Conservation (phyloP, 345 rosid genomes). For the Microcos paniculata region DNA sequence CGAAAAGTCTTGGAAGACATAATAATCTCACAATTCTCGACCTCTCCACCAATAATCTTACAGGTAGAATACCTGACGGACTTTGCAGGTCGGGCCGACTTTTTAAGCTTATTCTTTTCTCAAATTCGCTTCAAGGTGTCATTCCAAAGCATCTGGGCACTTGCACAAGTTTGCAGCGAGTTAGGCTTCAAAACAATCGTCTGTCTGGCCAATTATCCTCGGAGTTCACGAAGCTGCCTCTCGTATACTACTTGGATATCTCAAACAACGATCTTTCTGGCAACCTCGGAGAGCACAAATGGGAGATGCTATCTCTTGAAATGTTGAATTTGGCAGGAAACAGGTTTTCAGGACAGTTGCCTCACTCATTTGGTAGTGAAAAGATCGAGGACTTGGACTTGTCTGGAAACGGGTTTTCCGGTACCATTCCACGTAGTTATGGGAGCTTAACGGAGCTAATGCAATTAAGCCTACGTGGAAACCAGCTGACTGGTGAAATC, state of each 20-base stretch:
- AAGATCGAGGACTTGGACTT: slow-evolving; percentile 63
- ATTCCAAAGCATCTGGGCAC: slow-evolving; percentile 52
- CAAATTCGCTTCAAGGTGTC: slow-evolving; percentile 58
- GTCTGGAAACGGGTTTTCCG: slow-evolving; percentile 60
- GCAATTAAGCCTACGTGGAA: slow-evolving; percentile 56
- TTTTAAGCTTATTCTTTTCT: slow-evolving; percentile 80
- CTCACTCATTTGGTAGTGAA: slow-evolving; percentile 52
- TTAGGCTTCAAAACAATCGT: slow-evolving; percentile 69
- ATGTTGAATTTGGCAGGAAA: slow-evolving; percentile 73
- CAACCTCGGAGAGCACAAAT: slow-evolving; percentile 39
- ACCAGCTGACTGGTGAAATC: slow-evolving; percentile 61
- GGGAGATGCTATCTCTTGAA: slow-evolving; percentile 76
- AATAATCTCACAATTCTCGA: slow-evolving; percentile 74
- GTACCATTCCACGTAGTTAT: slow-evolving; percentile 44
- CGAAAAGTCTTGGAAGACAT: slow-evolving; percentile 58
- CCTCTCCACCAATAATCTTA: slow-evolving; percentile 78
- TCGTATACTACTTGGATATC: slow-evolving; percentile 75
- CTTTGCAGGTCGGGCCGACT: slow-evolving; percentile 69
- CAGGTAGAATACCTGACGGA: slow-evolving; percentile 62
- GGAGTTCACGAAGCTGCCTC: slow-evolving; percentile 53
- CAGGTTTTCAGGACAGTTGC: slow-evolving; percentile 58
- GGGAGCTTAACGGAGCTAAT: slow-evolving; percentile 51
- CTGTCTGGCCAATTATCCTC: slow-evolving; percentile 54
- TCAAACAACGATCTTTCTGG: slow-evolving; percentile 71
- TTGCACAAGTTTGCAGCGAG: slow-evolving; percentile 65